Evolutionary conservation across 2,329 filamentous ascomycete genomes (phyloP).

Genomic region (Colletotrichum orchidophilum): DNA sequence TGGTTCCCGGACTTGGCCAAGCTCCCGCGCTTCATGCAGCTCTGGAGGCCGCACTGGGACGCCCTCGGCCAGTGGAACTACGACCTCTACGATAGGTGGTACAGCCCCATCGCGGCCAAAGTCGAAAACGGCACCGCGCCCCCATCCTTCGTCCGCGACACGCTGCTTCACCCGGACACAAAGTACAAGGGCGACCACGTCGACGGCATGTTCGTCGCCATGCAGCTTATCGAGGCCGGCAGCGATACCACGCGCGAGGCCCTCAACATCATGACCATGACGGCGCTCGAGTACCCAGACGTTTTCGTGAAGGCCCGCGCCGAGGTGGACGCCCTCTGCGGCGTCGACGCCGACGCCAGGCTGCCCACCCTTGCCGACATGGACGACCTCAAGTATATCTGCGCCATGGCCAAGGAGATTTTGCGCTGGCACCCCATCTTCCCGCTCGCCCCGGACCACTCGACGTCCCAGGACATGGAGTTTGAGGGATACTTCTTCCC

Average conservation of each 20-base stretch:
- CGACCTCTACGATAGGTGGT: conserved; percentile 46
- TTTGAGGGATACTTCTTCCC: conserved; percentile 50
- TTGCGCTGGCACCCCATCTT: conserved; percentile 56
- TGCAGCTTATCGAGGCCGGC: conserved; percentile 50
- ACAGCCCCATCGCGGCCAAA: conserved; percentile 39
- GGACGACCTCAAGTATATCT: conserved; percentile 50
- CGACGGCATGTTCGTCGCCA: conserved; percentile 51
- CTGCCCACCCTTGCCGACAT: conserved; percentile 53
- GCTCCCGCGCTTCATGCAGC: conserved; percentile 44
- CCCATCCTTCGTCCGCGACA: conserved; percentile 47
- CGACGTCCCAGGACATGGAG: conserved; percentile 52
- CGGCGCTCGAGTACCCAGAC: conserved; percentile 43
- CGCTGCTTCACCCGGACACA: conserved; percentile 38
- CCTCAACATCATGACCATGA: conserved; percentile 44
- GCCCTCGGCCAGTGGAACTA: conserved; percentile 45
- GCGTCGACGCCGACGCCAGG: conserved; percentile 40
- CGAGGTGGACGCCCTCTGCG: conserved; percentile 54
- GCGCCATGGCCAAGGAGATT: conserved; percentile 49
- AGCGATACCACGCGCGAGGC: conserved; percentile 53
- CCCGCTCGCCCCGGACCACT: conserved; percentile 46
- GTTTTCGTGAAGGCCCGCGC: conserved; percentile 47
- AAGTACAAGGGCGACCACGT: conserved; percentile 45
- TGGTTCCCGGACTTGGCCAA: conserved; percentile 47
- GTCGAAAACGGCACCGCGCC: conserved; percentile 41
- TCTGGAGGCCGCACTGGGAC: conserved; percentile 46